phyloP scores from a whole-genome alignment of 225 moss, liverwort and hornwort genomes.

The Climacium dendroides region DNA sequence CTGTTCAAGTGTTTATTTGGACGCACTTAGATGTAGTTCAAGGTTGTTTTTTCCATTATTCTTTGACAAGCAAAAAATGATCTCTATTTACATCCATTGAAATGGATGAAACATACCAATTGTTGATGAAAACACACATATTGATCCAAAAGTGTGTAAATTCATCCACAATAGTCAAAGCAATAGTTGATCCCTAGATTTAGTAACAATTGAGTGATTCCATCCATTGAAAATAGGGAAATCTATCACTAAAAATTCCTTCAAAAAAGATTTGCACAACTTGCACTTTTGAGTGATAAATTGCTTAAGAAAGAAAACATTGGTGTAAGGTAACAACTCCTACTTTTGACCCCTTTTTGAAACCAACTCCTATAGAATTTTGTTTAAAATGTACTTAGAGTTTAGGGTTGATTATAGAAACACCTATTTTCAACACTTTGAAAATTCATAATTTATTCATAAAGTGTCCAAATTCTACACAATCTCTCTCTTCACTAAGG shows the following conservation, averaged over 20 bases:
- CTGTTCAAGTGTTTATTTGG: too few species aligned
- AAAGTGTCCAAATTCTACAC: background rate
- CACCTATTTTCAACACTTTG: background rate
- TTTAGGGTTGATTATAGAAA: fast-evolving
- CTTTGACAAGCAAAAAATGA: too few species aligned
- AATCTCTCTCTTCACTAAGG: background rate
- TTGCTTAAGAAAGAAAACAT: background rate
- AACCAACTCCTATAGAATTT: background rate
- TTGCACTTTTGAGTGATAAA: background rate
- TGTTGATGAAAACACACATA: too few species aligned
- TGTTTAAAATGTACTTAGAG: background rate
- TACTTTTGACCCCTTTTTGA: background rate
- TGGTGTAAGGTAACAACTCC: background rate
- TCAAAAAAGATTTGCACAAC: background rate
- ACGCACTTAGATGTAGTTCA: too few species aligned
- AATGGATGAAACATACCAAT: too few species aligned
- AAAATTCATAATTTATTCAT: background rate
- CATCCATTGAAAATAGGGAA: background rate
- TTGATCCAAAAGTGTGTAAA: too few species aligned
- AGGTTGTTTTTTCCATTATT: too few species aligned
- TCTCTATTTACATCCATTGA: too few species aligned
- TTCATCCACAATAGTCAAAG: too few species aligned
- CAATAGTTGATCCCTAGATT: too few species aligned
- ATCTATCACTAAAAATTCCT: background rate
- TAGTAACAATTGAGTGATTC: background rate